These are phyloP conservation scores for Pythium aquatile DNA, from an alignment of 352 stramenopile genomes.

Conservation along the genomic window DNA sequence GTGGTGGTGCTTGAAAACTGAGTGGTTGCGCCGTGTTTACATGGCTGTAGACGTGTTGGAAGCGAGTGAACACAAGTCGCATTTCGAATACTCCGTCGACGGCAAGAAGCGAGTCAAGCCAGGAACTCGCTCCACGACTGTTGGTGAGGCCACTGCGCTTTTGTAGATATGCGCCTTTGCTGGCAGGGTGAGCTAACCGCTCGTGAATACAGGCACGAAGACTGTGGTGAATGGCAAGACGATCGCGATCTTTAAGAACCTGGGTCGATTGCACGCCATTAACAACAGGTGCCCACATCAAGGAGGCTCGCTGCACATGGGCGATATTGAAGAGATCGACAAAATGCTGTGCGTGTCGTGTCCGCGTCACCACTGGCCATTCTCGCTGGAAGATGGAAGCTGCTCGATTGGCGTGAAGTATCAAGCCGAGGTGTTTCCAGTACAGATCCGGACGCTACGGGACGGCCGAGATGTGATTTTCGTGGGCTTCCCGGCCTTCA, in stretches of 20 bases:
- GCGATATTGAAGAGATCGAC: constrained; percentile 86
- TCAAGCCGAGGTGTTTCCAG: constrained; percentile 59
- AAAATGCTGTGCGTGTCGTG: constrained; percentile 69
- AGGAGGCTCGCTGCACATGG: constrained; percentile 73
- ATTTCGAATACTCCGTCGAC: constrained; percentile 79
- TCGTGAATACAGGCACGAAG: constrained; percentile 46
- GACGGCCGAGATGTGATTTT: constrained; percentile 58
- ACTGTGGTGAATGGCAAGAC: constrained; percentile 60
- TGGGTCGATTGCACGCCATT: constrained; percentile 66
- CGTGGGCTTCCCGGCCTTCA: constrained; percentile 64
- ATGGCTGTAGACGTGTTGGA: constrained; percentile 63
- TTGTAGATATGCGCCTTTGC: neutral
- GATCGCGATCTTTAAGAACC: constrained; percentile 84
- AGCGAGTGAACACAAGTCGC: constrained; percentile 56
- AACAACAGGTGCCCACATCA: constrained; percentile 80
- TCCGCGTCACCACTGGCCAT: constrained; percentile 79
- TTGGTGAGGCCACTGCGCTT: constrained; percentile 33
- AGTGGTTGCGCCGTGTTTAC: neutral
- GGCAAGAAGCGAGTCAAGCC: constrained; percentile 72
- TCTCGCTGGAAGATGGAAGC: constrained; percentile 72
- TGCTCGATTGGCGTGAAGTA: constrained; percentile 54
- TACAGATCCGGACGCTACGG: constrained; percentile 43
- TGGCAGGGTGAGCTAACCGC: neutral
- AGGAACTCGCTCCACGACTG: constrained; percentile 46
- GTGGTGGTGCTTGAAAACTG: neutral